A percentile compares a stretch with the other conserved stretches of the same genome.
Evolutionary conservation across 208 protist genomes (phyloP).

Genomic region (Phytomonas sp.): DNA sequence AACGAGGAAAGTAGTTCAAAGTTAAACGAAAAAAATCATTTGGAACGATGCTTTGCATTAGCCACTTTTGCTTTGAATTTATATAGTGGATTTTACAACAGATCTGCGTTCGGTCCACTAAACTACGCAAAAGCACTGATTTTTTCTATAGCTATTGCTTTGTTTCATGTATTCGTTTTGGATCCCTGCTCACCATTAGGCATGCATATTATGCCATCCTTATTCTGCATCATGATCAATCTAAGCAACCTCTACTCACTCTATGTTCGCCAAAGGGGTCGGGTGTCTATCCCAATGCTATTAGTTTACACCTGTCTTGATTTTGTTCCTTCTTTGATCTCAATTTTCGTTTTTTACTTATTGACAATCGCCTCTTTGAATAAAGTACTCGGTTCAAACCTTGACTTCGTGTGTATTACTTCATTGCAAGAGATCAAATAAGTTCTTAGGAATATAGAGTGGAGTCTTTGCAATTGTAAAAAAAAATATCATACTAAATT

Average conservation of each 20-base stretch:
- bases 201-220: slow-evolving; percentile 23
- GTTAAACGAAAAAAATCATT: not conserved
- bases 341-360: slow-evolving; percentile 33
- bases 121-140: slow-evolving; percentile 24
- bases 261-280: slow-evolving; percentile 16
- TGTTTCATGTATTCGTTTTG: slow-evolving; percentile 31
- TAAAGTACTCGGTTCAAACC: not conserved
- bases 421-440: not conserved
- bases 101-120: slow-evolving; percentile 26
- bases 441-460: not conserved
- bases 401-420: not conserved
- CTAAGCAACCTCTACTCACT: slow-evolving; percentile 23
- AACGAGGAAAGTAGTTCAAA: not conserved
- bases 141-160: slow-evolving; percentile 18
- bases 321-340: slow-evolving; percentile 41
- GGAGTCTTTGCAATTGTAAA: not conserved
- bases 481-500: not conserved
- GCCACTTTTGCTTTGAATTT: slow-evolving; percentile 24
- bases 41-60: not conserved
- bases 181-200: slow-evolving; percentile 27
- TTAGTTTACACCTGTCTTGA: slow-evolving; percentile 57
- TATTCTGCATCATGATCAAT: slow-evolving; percentile 41
- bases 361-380: slow-evolving; percentile 9
- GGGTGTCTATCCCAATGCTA: slow-evolving; percentile 30
- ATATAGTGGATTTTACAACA: slow-evolving; percentile 36